A percentile compares a stretch with the other conserved stretches of the same genome.
Conservation (phyloP, 2,329 filamentous ascomycete genomes). For the Aspergillus japonicus region DNA sequence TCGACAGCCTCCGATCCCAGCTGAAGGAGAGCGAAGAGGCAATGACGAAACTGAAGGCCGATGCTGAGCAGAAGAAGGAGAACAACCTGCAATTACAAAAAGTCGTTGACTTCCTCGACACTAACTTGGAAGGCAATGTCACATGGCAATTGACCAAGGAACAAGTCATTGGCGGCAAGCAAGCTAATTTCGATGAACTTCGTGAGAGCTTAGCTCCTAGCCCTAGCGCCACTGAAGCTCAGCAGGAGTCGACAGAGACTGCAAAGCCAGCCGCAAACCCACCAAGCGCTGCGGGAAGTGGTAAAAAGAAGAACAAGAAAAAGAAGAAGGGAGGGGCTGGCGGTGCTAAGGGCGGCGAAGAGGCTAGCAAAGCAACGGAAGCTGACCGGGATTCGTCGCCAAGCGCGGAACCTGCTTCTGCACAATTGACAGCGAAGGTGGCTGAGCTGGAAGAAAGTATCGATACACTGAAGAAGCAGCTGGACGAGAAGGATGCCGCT, state of each 20-base stretch:
- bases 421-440: conserved; percentile 18
- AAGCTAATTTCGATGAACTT: conserved; percentile 37
- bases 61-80: conserved; percentile 41
- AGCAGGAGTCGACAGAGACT: conserved; percentile 21
- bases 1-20: conserved; percentile 55
- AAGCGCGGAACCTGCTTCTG: conserved; percentile 34
- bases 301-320: conserved; percentile 79
- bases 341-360: conserved; percentile 47
- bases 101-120: conserved; percentile 44
- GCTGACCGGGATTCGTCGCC: conserved; percentile 19
- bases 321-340: conserved; percentile 72
- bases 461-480: conserved; percentile 33
- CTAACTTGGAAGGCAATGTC: conserved; percentile 32
- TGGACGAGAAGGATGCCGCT: conserved; percentile 63
- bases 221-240: conserved; percentile 23
- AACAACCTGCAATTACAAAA: conserved; percentile 33
- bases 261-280: conserved; percentile 21
- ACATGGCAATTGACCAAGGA: conserved; percentile 39
- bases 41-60: conserved; percentile 46
- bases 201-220: conserved; percentile 30
- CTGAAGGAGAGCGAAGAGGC: conserved; percentile 54
- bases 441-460: conserved; percentile 39
- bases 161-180: conserved; percentile 31
- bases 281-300: conserved; percentile 31
- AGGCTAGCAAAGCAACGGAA: conserved; percentile 28